Evolutionary conservation across 345 rosid genomes (phyloP).

Genomic region (Erucastrum elatum): DNA sequence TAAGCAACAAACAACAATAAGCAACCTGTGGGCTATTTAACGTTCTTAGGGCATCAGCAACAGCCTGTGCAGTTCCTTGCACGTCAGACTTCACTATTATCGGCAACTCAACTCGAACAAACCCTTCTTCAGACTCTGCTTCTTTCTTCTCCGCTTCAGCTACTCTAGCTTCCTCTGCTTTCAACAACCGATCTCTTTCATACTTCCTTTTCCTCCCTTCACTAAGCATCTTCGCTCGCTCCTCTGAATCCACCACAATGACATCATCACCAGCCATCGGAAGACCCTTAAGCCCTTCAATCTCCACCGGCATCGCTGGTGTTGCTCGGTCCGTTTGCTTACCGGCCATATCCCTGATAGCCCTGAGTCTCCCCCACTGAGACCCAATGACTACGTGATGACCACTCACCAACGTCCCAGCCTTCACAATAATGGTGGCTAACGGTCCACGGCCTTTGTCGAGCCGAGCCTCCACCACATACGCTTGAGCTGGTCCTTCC

Average conservation of each 20-base stretch:
- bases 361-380: conserved; percentile 92
- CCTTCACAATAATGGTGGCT: conserved; percentile 85
- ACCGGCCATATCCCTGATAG: conserved; percentile 74
- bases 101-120: conserved; percentile 68
- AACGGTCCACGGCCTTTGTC: conserved; percentile 90
- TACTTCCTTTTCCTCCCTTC: conserved; percentile 75
- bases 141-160: conserved; percentile 43
- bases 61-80: conserved; percentile 98
- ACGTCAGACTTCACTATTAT: conserved; percentile 85
- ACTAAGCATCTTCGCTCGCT: conserved; percentile 89
- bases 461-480: conserved; percentile 92
- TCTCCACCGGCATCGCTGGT: conserved; percentile 87
- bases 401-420: conserved; percentile 82
- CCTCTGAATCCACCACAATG: conserved; percentile 83
- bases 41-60: conserved; percentile 80
- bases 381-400: conserved; percentile 81
- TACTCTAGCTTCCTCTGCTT: conserved; percentile 55
- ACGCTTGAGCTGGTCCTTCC: conserved; percentile 95
- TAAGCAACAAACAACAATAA: background rate
- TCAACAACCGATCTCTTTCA: conserved; percentile 68
- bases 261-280: conserved; percentile 98
- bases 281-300: conserved; percentile 92
- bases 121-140: conserved; percentile 45
- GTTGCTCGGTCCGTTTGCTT: conserved; percentile 61
- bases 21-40: conserved; percentile 88